phyloP scores from a whole-genome alignment of 495 filamentous ascomycete species.

The Letharia lupina region DNA sequence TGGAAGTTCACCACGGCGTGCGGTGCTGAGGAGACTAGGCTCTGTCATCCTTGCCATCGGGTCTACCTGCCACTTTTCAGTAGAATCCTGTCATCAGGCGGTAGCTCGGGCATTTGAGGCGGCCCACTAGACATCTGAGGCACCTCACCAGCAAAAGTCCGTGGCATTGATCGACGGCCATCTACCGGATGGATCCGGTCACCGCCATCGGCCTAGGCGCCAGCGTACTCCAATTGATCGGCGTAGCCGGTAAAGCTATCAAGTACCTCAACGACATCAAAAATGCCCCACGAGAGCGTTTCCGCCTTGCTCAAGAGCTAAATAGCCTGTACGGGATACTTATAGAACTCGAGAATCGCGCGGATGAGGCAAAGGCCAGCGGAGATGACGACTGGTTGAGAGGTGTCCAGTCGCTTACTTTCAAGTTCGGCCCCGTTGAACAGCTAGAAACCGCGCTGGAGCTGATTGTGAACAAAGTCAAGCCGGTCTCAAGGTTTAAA shows the following conservation, averaged over 20 bases:
- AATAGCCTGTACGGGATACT: conserved; percentile 26
- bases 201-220: conserved; percentile 18
- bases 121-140: not conserved
- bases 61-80: not conserved
- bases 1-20: no score
- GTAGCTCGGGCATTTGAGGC: not conserved
- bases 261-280: conserved; percentile 29
- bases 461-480: conserved; percentile 22
- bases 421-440: conserved; percentile 24
- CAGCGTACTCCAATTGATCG: conserved; percentile 28
- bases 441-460: conserved; percentile 27
- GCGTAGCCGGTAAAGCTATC: conserved; percentile 25
- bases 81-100: not conserved
- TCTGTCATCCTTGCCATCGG: not conserved
- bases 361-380: conserved; percentile 21
- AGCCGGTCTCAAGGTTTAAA: conserved; percentile 18
- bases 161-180: not conserved
- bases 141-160: not conserved
- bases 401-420: conserved; percentile 23
- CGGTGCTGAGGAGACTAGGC: not conserved
- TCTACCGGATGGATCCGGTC: conserved; percentile 8
- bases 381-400: conserved; percentile 22
- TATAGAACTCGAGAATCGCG: conserved; percentile 20
- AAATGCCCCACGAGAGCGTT: conserved; percentile 28
- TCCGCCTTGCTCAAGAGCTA: conserved; percentile 22